These are phyloP conservation scores for Setaria italica DNA, from an alignment of 202 grass and related monocot genomes.

Conservation along the genomic window DNA sequence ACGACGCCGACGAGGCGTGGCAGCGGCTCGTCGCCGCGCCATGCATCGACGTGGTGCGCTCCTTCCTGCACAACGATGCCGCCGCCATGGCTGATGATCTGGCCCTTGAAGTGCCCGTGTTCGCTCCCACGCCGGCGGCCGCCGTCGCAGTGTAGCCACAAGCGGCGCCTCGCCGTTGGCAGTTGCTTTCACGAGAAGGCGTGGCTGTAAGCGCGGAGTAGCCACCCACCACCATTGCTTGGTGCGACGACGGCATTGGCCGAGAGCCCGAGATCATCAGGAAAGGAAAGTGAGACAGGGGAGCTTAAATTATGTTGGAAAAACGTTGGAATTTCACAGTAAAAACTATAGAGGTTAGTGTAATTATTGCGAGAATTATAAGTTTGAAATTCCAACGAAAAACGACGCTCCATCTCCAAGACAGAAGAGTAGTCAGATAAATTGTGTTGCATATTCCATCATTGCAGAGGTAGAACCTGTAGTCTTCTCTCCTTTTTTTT, in stretches of 20 bases:
- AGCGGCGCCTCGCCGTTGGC: not conserved
- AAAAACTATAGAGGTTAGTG: not conserved
- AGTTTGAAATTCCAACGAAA: not conserved
- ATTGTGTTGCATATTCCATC: no score
- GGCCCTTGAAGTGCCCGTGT: not conserved
- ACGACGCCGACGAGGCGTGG: conserved; percentile 51
- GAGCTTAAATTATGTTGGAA: not conserved
- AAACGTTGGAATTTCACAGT: not conserved
- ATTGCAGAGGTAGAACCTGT: not conserved
- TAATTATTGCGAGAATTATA: not conserved
- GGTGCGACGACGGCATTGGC: conserved; percentile 7
- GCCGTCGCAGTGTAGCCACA: conserved; percentile 7
- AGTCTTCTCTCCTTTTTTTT: not conserved
- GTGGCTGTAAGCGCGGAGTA: not conserved
- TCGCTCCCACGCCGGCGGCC: conserved; percentile 3
- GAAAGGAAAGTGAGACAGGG: not conserved
- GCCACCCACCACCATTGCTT: conserved; percentile 2
- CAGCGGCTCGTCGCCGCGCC: conserved; percentile 49
- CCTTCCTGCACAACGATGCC: conserved; percentile 42
- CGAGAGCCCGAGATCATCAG: not conserved
- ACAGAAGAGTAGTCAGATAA: not conserved
- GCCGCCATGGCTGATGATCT: not conserved
- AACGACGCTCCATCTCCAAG: not conserved
- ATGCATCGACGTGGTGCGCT: conserved; percentile 46
- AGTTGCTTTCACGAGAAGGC: not conserved